Evolutionary conservation across 345 rosid genomes (phyloP).

Genomic region (Citrus hindsii): DNA sequence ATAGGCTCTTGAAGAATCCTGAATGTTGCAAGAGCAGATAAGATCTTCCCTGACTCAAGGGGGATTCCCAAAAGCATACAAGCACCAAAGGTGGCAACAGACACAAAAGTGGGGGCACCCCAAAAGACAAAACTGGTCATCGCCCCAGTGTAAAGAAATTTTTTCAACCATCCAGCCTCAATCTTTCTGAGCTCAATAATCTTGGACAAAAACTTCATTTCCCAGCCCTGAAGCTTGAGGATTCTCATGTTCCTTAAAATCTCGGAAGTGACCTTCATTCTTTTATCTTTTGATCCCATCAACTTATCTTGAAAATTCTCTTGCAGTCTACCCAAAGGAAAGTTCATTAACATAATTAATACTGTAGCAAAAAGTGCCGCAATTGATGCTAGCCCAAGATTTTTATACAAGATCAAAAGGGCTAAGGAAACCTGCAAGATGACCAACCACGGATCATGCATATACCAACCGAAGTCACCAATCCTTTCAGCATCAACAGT

Average conservation of each 20-base stretch:
- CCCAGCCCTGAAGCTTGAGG: conserved; percentile 82
- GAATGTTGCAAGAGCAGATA: conserved; percentile 72
- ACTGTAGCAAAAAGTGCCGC: conserved; percentile 54
- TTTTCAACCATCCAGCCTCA: conserved; percentile 62
- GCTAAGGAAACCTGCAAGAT: conserved; percentile 52
- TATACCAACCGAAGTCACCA: conserved; percentile 49
- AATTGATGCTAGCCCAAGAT: conserved; percentile 54
- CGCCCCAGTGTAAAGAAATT: conserved; percentile 45
- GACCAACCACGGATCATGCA: conserved; percentile 66
- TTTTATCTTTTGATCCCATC: conserved; percentile 63
- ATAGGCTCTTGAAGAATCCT: conserved; percentile 65
- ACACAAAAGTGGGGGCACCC: conserved; percentile 66
- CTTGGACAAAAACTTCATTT: conserved; percentile 69
- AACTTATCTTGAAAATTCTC: conserved; percentile 67
- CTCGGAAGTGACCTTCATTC: conserved; percentile 70
- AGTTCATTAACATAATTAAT: conserved; percentile 49
- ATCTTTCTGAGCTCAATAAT: conserved; percentile 39
- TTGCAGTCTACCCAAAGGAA: conserved; percentile 53
- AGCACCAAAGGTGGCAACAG: conserved; percentile 56
- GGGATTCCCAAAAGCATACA: conserved; percentile 60
- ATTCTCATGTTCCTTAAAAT: conserved; percentile 70
- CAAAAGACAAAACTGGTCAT: conserved; percentile 51
- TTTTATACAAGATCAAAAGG: conserved; percentile 50
- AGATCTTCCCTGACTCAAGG: conserved; percentile 64
- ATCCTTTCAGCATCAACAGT: conserved; percentile 66